Evolutionary conservation across 352 stramenopile genomes (phyloP).

Genomic region (Sclerospora graminicola): DNA sequence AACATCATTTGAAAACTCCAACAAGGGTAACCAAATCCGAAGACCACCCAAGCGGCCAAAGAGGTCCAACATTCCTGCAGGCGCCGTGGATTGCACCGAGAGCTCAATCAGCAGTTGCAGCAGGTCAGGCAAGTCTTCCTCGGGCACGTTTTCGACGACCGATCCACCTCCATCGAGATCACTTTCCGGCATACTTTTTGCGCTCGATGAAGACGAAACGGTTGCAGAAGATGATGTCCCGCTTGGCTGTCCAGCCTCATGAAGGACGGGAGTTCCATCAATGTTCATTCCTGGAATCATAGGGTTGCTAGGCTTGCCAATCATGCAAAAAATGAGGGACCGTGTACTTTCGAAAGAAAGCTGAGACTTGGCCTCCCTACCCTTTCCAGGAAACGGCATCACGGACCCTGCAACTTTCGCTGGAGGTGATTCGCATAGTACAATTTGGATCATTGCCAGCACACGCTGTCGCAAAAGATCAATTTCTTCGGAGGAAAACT

Average conservation of each 20-base stretch:
- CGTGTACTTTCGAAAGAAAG: conserved; percentile 77
- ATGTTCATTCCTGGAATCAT: conserved; percentile 54
- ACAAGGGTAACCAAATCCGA: conserved; percentile 69
- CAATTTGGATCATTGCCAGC: conserved; percentile 67
- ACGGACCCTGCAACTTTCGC: conserved; percentile 40
- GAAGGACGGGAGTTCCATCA: conserved; percentile 41
- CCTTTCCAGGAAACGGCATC: conserved; percentile 41
- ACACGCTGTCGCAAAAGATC: conserved; percentile 51
- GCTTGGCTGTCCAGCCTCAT: conserved; percentile 33
- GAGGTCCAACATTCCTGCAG: conserved; percentile 55
- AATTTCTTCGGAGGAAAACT: conserved; percentile 49
- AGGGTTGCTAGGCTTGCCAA: conserved; percentile 68
- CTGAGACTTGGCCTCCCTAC: conserved; percentile 58
- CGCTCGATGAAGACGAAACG: conserved; percentile 18
- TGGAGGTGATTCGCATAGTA: conserved; percentile 60
- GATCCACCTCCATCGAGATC: conserved; percentile 53
- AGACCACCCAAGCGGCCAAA: conserved; percentile 69
- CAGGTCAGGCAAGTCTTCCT: conserved; percentile 62
- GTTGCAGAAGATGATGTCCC: conserved; percentile 31
- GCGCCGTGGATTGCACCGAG: conserved; percentile 58
- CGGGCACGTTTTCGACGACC: conserved; percentile 63
- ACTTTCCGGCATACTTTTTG: conserved; percentile 53
- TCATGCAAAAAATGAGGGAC: conserved; percentile 81
- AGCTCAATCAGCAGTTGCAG: conserved; percentile 72
- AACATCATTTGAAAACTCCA: conserved; percentile 62